Percentiles rank a stretch among this genome's conserved stretches.
Conservation (phyloP, 2,329 filamentous ascomycete genomes). For the Colletotrichum sp. region DNA sequence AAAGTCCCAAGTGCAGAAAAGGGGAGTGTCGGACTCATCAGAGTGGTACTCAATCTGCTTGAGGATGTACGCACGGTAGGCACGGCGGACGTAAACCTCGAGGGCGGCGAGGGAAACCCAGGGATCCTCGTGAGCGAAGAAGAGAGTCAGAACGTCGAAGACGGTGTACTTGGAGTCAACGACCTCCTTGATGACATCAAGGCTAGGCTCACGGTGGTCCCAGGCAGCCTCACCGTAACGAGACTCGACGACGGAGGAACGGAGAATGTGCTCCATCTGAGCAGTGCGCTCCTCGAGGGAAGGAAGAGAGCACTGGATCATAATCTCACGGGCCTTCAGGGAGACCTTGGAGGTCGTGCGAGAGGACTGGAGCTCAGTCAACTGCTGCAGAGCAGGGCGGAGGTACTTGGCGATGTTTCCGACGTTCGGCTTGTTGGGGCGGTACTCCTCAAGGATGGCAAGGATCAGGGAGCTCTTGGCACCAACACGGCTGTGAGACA, state of each 20-base stretch:
- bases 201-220: conserved; percentile 92
- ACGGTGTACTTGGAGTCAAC: conserved; percentile 99
- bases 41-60: conserved; percentile 89
- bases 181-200: conserved; percentile 94
- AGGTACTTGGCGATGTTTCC: conserved; percentile 90
- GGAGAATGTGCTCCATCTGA: conserved; percentile 98
- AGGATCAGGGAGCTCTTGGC: conserved; percentile 94
- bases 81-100: conserved; percentile 94
- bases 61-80: conserved; percentile 94
- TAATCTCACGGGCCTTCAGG: conserved; percentile 93
- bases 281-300: conserved; percentile 93
- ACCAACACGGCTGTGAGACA: conserved; percentile 91
- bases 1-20: conserved; percentile 95
- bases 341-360: conserved; percentile 89
- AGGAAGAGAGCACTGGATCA: conserved; percentile 96
- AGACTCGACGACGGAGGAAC: conserved; percentile 95
- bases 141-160: conserved; percentile 92
- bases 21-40: conserved; percentile 69
- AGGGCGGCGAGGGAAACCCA: conserved; percentile 94
- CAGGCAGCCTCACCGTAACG: conserved; percentile 96
- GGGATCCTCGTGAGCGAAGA: conserved; percentile 92
- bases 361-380: conserved; percentile 89
- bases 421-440: conserved; percentile 89
- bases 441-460: conserved; percentile 91
- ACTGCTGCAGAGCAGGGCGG: conserved; percentile 78